Base-by-base conservation (phyloP, 106 monocot species). In the Allium sativum region DNA sequence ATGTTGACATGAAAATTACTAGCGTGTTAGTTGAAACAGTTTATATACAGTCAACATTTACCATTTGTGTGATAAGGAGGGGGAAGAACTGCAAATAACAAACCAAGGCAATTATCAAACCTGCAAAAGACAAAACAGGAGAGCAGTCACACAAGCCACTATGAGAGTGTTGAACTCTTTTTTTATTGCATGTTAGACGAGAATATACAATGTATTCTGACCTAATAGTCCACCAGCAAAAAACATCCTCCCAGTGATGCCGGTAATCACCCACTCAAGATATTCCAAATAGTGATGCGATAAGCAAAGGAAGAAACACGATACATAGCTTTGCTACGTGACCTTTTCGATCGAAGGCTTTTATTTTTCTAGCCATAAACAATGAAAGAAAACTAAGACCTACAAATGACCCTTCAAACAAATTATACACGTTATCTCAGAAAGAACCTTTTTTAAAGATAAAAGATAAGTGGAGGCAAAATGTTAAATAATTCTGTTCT, bases 191-290 rank as follows among this genome's bases (percentile, higher is more conserved):
- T 31, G 5, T 31, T 5, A 31, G 5, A 31, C 0, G 31, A 3
- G 31, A 31, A 31, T 31, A 31, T 31, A 31, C 4, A 31, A 31
- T 31, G 31, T 31, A 31, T 31, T 31, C 84, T 48, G 41, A 92
- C 91, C 91, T 46, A 92, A 18, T 22, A 92, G 40, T 56, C 80
- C 86, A 42, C 91, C 91, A 67, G 68, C 83, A 74, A 92, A 84
- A n/a, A 15, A 92, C 86, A 79, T 92, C 91, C 42, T 81, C 58
- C 91, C 91, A 92, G 13, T 92, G 86, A 62, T 92, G 91, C 59
- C 76, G 47, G 70, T 92, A 92, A 61, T 92, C 87, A 76, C 83
- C 78, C 47, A 91, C 70, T 58, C 80, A 21, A 56, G 91, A 91
- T 41, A 92, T 74, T n/a, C 75, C 91, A 62, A 92, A 67, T 16